Conservation (phyloP, 2,329 filamentous ascomycete species). For the Laburnicola sp. region DNA sequence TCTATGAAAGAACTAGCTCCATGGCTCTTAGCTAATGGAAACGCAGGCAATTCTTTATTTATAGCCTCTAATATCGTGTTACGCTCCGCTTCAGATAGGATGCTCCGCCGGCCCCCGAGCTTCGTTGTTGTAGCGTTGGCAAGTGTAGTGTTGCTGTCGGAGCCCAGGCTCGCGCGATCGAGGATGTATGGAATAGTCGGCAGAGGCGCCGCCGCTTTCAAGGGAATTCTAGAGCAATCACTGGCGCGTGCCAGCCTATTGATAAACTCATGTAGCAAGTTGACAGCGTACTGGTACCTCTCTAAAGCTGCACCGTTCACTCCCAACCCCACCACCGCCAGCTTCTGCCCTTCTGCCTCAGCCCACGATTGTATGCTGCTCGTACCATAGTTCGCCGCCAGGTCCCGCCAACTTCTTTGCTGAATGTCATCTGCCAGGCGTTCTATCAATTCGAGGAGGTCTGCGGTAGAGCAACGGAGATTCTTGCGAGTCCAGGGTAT, state of each 20-base stretch:
- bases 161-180: not conserved
- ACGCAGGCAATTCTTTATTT: not conserved
- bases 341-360: not conserved
- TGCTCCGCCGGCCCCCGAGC: too few relatives aligned
- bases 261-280: conserved; percentile 15
- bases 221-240: not conserved
- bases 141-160: not conserved
- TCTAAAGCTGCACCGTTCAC: not conserved
- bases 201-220: too few relatives aligned
- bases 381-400: not conserved
- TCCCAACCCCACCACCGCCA: not conserved
- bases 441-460: conserved; percentile 13
- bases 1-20: not conserved
- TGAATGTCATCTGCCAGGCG: conserved; percentile 7
- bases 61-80: not conserved
- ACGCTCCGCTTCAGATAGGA: not conserved
- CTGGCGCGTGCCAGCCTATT: conserved; percentile 8
- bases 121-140: not conserved
- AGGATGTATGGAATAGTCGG: not conserved
- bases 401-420: not conserved
- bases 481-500: conserved; percentile 11
- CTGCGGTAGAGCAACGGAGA: conserved; percentile 10
- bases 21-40: not conserved
- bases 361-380: conserved; percentile 2
- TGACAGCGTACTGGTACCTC: conserved; percentile 10